Base-by-base conservation (phyloP, 1,284 basidiomycete species). In the Polyporus tsugae region DNA sequence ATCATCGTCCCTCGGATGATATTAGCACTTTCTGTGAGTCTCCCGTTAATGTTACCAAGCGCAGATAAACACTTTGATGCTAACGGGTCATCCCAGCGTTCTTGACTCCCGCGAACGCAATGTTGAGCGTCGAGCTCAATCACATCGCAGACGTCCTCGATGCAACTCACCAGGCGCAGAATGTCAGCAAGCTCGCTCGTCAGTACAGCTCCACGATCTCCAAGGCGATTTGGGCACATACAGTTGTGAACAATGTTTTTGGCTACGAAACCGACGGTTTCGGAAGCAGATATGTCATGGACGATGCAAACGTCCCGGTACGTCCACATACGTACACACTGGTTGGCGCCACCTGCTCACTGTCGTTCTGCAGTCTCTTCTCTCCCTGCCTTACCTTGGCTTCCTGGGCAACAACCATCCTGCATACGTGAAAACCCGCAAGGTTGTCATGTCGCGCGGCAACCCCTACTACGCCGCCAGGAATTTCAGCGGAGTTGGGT, bases 291-390 rank as follows among this genome's bases (percentile, higher is more conserved):
- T 93, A 92, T 79, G 85, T 92, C 29, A 94, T 93, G 91, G 92
- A 93, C 71, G 92, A 93, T 71, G 92, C 91, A 1, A 94, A 94
- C 72, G 92, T 94, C 64, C 92, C 92, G 22, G 91, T 92, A 76
- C 73, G 88, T 78, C 6, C 60, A 19, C 19, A 25, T 41, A 66
- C n/a, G 1, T 11, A 11, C 10, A 52, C 25, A n/a, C 4, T 52
- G 4, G 59, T 70, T 62, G 60, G 38, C 42, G 36, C 7, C 7
- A 11, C 19, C n/a, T 59, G 60, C 15, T 59, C 13, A 59, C 22
- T 46, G 53, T 19, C 13, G 57, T 61, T 17, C 13, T 39, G 29
- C 62, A 92, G 89, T 92, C 92, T 0, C 80, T 94, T 17, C 80
- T 94, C 22, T 91, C 92, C 0, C 82, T 94, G 46, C 92, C 92